Evolutionary conservation across 2,329 filamentous ascomycete genomes (phyloP).

Genomic region (Orbilia brochopaga): DNA sequence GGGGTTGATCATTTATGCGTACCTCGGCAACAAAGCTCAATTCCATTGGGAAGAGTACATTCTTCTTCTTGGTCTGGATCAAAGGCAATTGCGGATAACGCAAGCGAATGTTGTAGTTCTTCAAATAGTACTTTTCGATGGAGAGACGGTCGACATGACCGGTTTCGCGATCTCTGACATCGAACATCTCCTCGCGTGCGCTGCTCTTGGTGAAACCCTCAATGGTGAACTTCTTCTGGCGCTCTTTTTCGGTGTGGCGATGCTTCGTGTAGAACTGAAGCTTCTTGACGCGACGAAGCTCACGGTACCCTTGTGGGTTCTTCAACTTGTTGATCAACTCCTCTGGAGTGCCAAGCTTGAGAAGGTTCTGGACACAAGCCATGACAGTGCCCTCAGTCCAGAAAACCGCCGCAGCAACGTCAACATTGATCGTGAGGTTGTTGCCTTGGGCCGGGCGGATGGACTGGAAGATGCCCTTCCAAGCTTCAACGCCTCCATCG

Average conservation of each 20-base stretch:
- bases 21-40: slow-evolving; percentile 59
- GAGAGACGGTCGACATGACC: slow-evolving; percentile 63
- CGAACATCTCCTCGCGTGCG: slow-evolving; percentile 67
- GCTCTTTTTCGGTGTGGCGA: slow-evolving; percentile 59
- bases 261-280: slow-evolving; percentile 67
- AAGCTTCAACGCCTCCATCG: slow-evolving; percentile 73
- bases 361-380: slow-evolving; percentile 51
- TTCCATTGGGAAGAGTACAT: slow-evolving; percentile 68
- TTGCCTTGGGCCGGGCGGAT: slow-evolving; percentile 67
- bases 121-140: slow-evolving; percentile 65
- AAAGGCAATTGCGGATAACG: slow-evolving; percentile 64
- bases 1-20: background rate
- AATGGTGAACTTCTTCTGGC: slow-evolving; percentile 63
- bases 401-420: slow-evolving; percentile 90
- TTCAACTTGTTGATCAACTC: slow-evolving; percentile 52
- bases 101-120: slow-evolving; percentile 65
- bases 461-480: slow-evolving; percentile 88
- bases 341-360: slow-evolving; percentile 50
- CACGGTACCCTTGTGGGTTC: slow-evolving; percentile 57
- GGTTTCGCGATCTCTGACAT: slow-evolving; percentile 60
- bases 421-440: slow-evolving; percentile 80
- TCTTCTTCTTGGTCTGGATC: slow-evolving; percentile 64
- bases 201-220: slow-evolving; percentile 64
- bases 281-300: slow-evolving; percentile 64
- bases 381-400: slow-evolving; percentile 64